Evolutionary conservation across 2,329 filamentous ascomycete species (phyloP).

Genomic region (Pseudopyricularia cyperi): DNA sequence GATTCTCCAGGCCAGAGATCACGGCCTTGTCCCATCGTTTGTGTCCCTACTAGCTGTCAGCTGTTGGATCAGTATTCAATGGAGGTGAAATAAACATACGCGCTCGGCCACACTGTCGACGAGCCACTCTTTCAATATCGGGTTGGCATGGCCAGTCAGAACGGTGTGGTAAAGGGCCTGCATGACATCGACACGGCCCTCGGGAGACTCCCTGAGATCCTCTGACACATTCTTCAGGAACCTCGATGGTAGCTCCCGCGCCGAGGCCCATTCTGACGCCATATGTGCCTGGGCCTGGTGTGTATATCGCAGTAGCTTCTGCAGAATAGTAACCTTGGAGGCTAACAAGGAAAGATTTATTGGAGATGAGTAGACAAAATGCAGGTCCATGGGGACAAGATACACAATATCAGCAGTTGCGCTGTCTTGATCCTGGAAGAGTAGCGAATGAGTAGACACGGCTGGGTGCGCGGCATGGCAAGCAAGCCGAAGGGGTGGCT

Average conservation of each 20-base stretch:
- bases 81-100: slow-evolving; percentile 30
- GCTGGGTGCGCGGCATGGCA: slow-evolving; percentile 60
- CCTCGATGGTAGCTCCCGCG: slow-evolving; percentile 63
- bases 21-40: slow-evolving; percentile 93
- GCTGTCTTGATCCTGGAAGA: slow-evolving; percentile 30
- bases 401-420: slow-evolving; percentile 32
- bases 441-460: slow-evolving; percentile 62
- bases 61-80: background rate
- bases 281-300: slow-evolving; percentile 70
- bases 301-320: slow-evolving; percentile 77
- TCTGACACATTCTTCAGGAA: slow-evolving; percentile 69
- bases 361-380: slow-evolving; percentile 65
- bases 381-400: slow-evolving; percentile 69
- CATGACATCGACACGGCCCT: slow-evolving; percentile 48
- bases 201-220: slow-evolving; percentile 51
- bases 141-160: slow-evolving; percentile 68
- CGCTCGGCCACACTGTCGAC: slow-evolving; percentile 70
- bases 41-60: slow-evolving; percentile 47
- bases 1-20: slow-evolving; percentile 59
- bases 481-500: slow-evolving; percentile 24
- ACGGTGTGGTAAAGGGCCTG: slow-evolving; percentile 74
- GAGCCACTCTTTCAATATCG: slow-evolving; percentile 73
- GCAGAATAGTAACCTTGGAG: slow-evolving; percentile 74
- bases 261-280: slow-evolving; percentile 68
- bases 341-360: slow-evolving; percentile 74